Evolutionary conservation across 768 basidiomycete genomes (phyloP).

Genomic region (Cystofilobasidium ferigula): DNA sequence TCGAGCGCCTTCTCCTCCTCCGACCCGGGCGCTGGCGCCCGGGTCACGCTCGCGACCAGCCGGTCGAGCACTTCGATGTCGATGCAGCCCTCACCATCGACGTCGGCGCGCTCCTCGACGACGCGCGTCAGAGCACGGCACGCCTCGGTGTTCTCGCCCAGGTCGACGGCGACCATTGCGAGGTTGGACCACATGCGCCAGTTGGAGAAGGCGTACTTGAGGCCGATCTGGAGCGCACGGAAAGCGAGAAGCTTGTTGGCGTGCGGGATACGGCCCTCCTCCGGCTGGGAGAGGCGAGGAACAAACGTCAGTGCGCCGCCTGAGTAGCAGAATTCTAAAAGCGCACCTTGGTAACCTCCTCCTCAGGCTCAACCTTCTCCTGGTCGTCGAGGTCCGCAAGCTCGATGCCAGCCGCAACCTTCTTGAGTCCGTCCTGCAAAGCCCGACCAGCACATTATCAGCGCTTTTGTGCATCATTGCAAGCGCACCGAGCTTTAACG

Average conservation of each 20-base stretch:
- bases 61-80: constrained; percentile 82
- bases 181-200: constrained; percentile 99
- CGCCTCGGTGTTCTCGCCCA: constrained; percentile 82
- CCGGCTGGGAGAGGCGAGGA: not conserved
- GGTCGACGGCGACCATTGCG: constrained; percentile 83
- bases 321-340: not conserved
- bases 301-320: not conserved
- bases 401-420: constrained; percentile 13
- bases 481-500: not conserved
- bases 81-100: constrained; percentile 48
- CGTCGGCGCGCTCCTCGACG: constrained; percentile 58
- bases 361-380: not conserved
- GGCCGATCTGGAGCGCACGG: constrained; percentile 80
- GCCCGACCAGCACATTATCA: too few species aligned
- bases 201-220: constrained; percentile 71
- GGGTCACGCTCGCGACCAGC: constrained; percentile 74
- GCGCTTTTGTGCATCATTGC: too few species aligned
- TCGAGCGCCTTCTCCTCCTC: constrained; percentile 29
- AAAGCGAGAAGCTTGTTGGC: constrained; percentile 74
- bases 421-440: constrained; percentile 20
- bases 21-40: constrained; percentile 35
- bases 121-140: constrained; percentile 70
- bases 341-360: not conserved
- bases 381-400: constrained; percentile 18
- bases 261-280: constrained; percentile 33